A percentile compares a stretch with the other conserved stretches of the same genome.
phyloP scores from a whole-genome alignment of 371 early-diverging fungal genomes.

The Rhizomucor miehei region DNA sequence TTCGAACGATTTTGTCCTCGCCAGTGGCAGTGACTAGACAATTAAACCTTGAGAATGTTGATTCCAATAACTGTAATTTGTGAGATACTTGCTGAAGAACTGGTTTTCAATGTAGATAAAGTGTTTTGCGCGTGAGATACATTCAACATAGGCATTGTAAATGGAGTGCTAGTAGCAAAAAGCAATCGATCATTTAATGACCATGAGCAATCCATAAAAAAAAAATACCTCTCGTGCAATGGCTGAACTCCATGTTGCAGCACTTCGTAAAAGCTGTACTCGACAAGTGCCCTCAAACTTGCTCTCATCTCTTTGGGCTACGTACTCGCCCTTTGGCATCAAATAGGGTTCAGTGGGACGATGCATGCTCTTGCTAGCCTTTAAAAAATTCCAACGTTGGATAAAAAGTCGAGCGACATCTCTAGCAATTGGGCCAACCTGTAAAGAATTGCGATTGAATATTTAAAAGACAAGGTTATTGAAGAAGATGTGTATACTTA shows the following conservation, averaged over 20 bases:
- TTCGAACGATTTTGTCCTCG: slow-evolving; percentile 42
- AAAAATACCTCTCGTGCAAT: slow-evolving; percentile 59
- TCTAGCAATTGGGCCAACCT: slow-evolving; percentile 73
- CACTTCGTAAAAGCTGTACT: slow-evolving; percentile 69
- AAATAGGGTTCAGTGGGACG: slow-evolving; percentile 65
- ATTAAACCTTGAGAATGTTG: neutral
- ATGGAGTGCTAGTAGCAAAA: slow-evolving; percentile 66
- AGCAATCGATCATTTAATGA: too few relatives aligned
- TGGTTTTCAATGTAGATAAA: slow-evolving; percentile 96
- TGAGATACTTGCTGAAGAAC: slow-evolving; percentile 78
- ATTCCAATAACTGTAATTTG: neutral
- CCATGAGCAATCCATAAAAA: neutral
- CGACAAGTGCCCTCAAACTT: slow-evolving; percentile 65
- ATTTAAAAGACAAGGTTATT: too few relatives aligned
- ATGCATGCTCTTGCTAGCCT: slow-evolving; percentile 64
- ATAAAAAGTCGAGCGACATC: slow-evolving; percentile 90
- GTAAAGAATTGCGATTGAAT: neutral
- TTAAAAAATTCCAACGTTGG: slow-evolving; percentile 91
- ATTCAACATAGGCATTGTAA: slow-evolving; percentile 78
- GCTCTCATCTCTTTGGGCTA: slow-evolving; percentile 64
- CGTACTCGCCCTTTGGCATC: slow-evolving; percentile 81
- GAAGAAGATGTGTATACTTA: slow-evolving; percentile 15
- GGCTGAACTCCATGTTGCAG: slow-evolving; percentile 68
- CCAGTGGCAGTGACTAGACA: slow-evolving; percentile 37
- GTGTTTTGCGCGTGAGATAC: slow-evolving; percentile 76